Evolutionary conservation across 176 grass and related monocot genomes (phyloP).

Genomic region (Triticum dicoccoides): DNA sequence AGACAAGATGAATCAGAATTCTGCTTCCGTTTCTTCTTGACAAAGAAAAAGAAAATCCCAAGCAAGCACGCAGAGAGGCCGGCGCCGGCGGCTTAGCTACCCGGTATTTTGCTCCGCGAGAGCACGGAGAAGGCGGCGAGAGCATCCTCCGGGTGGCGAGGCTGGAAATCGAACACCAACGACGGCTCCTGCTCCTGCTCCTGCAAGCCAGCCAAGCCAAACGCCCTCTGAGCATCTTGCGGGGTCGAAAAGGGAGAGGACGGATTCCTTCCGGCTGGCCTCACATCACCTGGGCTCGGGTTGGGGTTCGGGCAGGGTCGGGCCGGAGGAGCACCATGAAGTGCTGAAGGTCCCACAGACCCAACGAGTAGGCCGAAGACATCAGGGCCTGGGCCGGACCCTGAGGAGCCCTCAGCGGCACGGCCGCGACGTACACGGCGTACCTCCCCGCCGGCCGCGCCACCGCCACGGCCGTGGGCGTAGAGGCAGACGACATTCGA

Average conservation of each 20-base stretch:
- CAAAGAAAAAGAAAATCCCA: neutral
- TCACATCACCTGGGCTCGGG: slow-evolving; percentile 23
- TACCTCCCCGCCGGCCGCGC: neutral
- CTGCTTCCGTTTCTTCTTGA: neutral
- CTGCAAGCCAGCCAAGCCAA: neutral
- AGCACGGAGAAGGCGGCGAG: slow-evolving; percentile 49
- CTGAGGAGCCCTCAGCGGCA: slow-evolving; percentile 55
- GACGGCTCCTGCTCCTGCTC: neutral
- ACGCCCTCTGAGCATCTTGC: neutral
- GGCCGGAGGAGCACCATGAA: slow-evolving; percentile 74
- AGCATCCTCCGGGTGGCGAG: slow-evolving; percentile 66
- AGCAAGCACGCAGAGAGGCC: too few relatives aligned
- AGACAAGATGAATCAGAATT: neutral
- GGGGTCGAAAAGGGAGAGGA: too few relatives aligned
- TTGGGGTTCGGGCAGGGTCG: slow-evolving; percentile 14
- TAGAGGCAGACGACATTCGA: neutral
- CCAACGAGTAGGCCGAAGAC: slow-evolving; percentile 53
- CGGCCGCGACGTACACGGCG: slow-evolving; percentile 67
- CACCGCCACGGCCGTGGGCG: neutral
- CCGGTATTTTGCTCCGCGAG: slow-evolving; percentile 53
- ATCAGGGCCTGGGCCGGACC: slow-evolving; percentile 61
- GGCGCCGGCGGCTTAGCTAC: slow-evolving; percentile 18
- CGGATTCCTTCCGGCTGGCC: neutral
- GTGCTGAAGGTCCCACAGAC: slow-evolving; percentile 68
- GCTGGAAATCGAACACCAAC: slow-evolving; percentile 79